These are phyloP conservation scores for Aphanoascus verrucosus DNA, from an alignment of 2,329 filamentous ascomycete genomes.

Conservation along the genomic window DNA sequence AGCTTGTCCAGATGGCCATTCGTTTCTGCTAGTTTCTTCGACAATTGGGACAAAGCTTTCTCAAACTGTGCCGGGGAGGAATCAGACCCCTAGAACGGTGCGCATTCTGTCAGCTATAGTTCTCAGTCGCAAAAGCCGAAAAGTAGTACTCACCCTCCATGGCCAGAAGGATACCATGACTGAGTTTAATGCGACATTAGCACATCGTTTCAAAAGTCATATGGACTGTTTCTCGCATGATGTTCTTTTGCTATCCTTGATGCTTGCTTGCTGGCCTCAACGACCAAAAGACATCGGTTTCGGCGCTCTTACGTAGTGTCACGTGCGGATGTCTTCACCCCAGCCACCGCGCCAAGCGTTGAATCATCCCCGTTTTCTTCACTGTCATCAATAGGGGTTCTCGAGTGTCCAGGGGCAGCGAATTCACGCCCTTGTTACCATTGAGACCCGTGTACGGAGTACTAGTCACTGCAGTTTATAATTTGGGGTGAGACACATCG, in stretches of 20 bases:
- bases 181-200: conserved; percentile 1
- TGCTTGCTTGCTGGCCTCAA: too few species aligned
- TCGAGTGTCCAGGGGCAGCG: too few species aligned
- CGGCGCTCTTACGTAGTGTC: neutral
- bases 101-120: neutral
- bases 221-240: neutral
- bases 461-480: too few species aligned
- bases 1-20: conserved; percentile 63
- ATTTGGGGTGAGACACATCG: too few species aligned
- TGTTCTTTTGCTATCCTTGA: too few species aligned
- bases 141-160: conserved; percentile 53
- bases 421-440: too few species aligned
- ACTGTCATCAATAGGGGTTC: too few species aligned
- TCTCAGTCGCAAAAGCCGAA: neutral
- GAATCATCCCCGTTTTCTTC: too few species aligned
- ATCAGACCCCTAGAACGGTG: conserved; percentile 52
- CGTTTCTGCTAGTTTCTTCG: conserved; percentile 67
- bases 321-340: neutral
- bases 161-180: conserved; percentile 77
- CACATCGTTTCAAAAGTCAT: neutral
- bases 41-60: conserved; percentile 72
- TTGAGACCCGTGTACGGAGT: too few species aligned
- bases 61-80: conserved; percentile 87
- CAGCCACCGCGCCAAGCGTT: too few species aligned
- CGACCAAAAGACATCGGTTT: too few species aligned